Evolutionary conservation across 257 asterid genomes (phyloP).

Genomic region (Rubia yunnanensis): DNA sequence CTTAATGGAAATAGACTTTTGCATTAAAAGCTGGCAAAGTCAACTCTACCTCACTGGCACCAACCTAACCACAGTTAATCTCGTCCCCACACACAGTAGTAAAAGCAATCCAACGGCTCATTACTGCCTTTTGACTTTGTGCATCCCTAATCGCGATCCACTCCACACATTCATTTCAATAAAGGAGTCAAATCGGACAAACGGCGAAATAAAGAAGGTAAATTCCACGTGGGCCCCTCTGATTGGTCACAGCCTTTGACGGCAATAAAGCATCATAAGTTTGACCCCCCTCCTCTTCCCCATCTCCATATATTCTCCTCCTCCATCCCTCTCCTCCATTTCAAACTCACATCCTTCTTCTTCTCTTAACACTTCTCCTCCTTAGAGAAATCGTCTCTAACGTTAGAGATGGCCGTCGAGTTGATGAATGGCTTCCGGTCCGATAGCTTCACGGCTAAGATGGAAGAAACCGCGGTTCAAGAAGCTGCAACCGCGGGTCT

Average conservation of each 20-base stretch:
- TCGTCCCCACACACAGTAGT: background rate
- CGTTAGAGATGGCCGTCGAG: slow-evolving; percentile 52
- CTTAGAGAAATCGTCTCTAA: background rate
- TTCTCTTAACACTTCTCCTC: background rate
- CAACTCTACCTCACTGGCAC: slow-evolving; percentile 42
- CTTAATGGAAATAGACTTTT: slow-evolving; percentile 16
- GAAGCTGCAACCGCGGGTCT: slow-evolving; percentile 93
- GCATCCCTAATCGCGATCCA: background rate
- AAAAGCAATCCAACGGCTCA: slow-evolving; percentile 55
- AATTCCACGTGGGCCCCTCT: slow-evolving; percentile 17
- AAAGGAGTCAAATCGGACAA: slow-evolving; percentile 7
- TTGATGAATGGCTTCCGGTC: slow-evolving; percentile 44
- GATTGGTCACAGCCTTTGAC: slow-evolving; percentile 34
- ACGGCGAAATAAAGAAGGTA: slow-evolving; percentile 5
- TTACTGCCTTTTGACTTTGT: slow-evolving; percentile 57
- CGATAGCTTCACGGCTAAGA: slow-evolving; percentile 25
- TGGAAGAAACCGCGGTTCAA: slow-evolving; percentile 65
- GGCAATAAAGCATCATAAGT: slow-evolving; percentile 25
- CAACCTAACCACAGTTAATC: slow-evolving; percentile 22
- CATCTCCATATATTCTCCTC: background rate
- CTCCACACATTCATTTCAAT: slow-evolving; percentile 11
- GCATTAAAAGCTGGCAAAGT: slow-evolving; percentile 28
- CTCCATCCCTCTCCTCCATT: slow-evolving; percentile 9
- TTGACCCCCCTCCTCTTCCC: slow-evolving; percentile 35
- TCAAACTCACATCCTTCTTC: background rate